Percentiles rank a stretch among this genome's conserved stretches.
phyloP scores from a whole-genome alignment of 1,284 basidiomycete species.

The Stygiomarasmius scandens region DNA sequence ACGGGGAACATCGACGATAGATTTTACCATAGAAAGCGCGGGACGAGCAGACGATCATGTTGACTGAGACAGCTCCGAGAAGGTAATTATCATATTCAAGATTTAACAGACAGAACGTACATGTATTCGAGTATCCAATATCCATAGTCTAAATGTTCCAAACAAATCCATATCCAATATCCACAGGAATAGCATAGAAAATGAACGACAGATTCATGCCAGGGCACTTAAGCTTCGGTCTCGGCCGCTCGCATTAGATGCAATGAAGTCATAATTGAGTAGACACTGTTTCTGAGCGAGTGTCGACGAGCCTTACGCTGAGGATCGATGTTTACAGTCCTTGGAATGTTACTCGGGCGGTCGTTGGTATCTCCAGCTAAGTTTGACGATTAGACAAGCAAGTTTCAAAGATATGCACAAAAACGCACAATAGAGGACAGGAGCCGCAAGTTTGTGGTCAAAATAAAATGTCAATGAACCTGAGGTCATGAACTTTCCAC shows the following conservation, averaged over 20 bases:
- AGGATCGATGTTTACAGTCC: conserved; percentile 3
- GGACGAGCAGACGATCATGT: too few species aligned
- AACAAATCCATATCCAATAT: too few species aligned
- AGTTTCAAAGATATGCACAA: background rate
- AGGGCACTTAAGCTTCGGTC: background rate
- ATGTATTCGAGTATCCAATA: too few species aligned
- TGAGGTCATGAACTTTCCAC: conserved; percentile 25
- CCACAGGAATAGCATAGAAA: too few species aligned
- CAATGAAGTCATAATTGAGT: conserved; percentile 6
- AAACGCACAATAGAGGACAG: conserved; percentile 28
- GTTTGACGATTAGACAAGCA: too few species aligned
- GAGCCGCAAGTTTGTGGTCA: conserved; percentile 25
- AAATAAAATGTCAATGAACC: conserved; percentile 30
- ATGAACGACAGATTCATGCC: too few species aligned
- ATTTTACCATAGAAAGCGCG: too few species aligned
- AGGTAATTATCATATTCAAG: too few species aligned
- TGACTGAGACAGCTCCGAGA: too few species aligned
- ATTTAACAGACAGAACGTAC: too few species aligned
- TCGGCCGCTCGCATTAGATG: background rate
- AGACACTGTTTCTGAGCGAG: conserved; percentile 8
- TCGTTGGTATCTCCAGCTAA: conserved; percentile 7
- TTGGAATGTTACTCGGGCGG: conserved; percentile 6
- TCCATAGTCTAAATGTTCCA: too few species aligned
- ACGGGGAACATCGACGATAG: too few species aligned
- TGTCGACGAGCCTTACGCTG: conserved; percentile 4